These are phyloP conservation scores for Omphalotus guepiniiformis DNA, from an alignment of 768 basidiomycete species.

Conservation along the genomic window DNA sequence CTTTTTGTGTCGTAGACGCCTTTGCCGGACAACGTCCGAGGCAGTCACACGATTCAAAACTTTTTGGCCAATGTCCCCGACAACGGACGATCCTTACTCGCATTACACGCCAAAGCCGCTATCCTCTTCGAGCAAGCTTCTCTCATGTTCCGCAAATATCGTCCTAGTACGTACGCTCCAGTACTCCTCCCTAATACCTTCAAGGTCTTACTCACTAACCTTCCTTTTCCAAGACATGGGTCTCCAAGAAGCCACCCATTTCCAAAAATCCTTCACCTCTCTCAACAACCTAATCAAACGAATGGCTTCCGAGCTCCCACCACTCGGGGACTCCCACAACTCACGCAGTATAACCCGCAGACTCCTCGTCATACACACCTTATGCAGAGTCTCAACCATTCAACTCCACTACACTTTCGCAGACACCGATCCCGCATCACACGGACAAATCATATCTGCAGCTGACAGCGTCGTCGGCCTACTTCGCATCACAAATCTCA, in stretches of 20 bases:
- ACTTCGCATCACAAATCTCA: constrained; percentile 6
- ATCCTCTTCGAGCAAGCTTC: constrained; percentile 15
- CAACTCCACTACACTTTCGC: constrained; percentile 12
- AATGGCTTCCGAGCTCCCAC: constrained; percentile 7
- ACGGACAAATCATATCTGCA: constrained; percentile 1
- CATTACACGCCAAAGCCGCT: constrained; percentile 15
- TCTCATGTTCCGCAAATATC: constrained; percentile 7
- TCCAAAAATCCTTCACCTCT: constrained; percentile 8
- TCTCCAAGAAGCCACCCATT: constrained; percentile 1
- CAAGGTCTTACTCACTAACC: background rate
- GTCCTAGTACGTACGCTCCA: constrained; percentile 8
- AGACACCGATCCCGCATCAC: constrained; percentile 4
- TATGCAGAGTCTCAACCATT: constrained; percentile 12
- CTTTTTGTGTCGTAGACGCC: background rate
- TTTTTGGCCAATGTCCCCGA: constrained; percentile 13
- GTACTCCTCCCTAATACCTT: background rate
- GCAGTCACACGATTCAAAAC: constrained; percentile 13
- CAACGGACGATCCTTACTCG: constrained; percentile 10
- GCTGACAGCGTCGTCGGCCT: constrained; percentile 11
- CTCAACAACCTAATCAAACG: constrained; percentile 11
- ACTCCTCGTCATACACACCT: constrained; percentile 11
- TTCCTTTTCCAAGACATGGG: constrained; percentile 2
- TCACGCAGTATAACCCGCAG: constrained; percentile 1
- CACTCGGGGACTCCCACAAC: background rate
- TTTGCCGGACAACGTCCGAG: constrained; percentile 2